phyloP scores from a whole-genome alignment of 129 eudicot genomes.

The Erigeron canadensis region DNA sequence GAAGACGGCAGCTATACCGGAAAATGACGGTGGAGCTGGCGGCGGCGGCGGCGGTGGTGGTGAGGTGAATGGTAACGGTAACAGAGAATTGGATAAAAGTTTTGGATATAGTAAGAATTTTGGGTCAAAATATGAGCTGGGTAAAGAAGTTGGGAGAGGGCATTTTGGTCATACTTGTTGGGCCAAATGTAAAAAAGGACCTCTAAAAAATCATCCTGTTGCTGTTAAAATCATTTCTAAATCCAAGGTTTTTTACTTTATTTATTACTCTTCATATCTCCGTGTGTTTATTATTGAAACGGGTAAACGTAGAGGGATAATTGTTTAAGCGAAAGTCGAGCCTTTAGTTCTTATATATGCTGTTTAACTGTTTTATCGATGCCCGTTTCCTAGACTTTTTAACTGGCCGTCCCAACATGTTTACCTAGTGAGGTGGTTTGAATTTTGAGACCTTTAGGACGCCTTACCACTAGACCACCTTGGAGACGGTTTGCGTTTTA shows the following conservation, averaged over 20 bases:
- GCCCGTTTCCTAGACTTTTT: too few relatives aligned
- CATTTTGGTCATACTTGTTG: slow-evolving; percentile 98
- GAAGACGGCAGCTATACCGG: slow-evolving; percentile 12
- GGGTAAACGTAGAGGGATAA: too few relatives aligned
- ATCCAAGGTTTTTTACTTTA: slow-evolving; percentile 59
- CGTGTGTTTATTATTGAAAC: too few relatives aligned
- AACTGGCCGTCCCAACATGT: too few relatives aligned
- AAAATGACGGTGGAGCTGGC: slow-evolving; percentile 25
- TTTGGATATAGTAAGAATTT: slow-evolving; percentile 77
- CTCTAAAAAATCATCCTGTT: slow-evolving; percentile 64
- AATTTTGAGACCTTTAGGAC: too few relatives aligned
- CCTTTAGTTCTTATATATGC: too few relatives aligned
- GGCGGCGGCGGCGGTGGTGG: slow-evolving; percentile 27
- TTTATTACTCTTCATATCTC: neutral
- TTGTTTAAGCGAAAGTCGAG: too few relatives aligned
- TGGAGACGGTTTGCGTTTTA: neutral
- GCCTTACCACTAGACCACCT: too few relatives aligned
- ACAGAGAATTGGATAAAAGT: slow-evolving; percentile 59
- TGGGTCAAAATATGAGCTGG: slow-evolving; percentile 73
- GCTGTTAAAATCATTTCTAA: slow-evolving; percentile 94
- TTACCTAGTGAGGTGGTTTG: too few relatives aligned
- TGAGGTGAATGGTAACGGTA: slow-evolving; percentile 50
- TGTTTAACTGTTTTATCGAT: neutral
- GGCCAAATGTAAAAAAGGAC: slow-evolving; percentile 84
- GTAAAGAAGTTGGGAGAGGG: slow-evolving; percentile 92